These are phyloP conservation scores for Tolypocladium guangdongense DNA, from an alignment of 2,329 filamentous ascomycete genomes.

Conservation along the genomic window DNA sequence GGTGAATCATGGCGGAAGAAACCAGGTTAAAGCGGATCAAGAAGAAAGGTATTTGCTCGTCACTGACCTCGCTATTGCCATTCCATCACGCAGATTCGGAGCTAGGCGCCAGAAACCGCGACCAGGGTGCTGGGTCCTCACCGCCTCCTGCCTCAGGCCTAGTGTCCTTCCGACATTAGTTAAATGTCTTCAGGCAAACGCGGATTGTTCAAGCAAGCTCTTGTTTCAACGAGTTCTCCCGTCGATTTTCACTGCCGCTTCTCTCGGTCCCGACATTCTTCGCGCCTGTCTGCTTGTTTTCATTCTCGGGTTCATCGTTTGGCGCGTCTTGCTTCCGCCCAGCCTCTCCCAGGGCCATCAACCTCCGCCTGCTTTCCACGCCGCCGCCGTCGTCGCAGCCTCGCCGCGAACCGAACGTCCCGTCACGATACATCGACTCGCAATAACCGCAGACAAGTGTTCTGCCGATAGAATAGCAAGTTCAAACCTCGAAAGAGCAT, in stretches of 20 bases:
- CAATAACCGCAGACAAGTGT: constrained; percentile 7
- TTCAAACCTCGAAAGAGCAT: constrained; percentile 17
- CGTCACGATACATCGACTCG: not conserved
- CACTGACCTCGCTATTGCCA: not conserved
- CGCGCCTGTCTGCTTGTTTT: not conserved
- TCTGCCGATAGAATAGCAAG: constrained; percentile 6
- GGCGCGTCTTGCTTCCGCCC: not conserved
- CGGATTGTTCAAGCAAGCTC: not conserved
- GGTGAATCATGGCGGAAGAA: not conserved
- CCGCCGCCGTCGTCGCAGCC: not conserved
- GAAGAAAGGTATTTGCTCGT: not conserved
- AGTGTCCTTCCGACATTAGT: not conserved
- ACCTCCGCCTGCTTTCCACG: not conserved
- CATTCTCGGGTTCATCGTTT: not conserved
- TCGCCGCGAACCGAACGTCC: not conserved
- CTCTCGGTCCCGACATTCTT: not conserved
- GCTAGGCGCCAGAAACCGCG: not conserved
- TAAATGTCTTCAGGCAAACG: not conserved
- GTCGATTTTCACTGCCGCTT: not conserved
- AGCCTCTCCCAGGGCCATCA: not conserved
- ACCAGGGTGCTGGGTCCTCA: not conserved
- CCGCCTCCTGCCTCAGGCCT: constrained; percentile 1
- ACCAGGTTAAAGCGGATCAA: not conserved
- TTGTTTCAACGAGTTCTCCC: not conserved
- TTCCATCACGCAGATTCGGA: not conserved